Base-by-base conservation (phyloP, 2,329 filamentous ascomycete species). In the Epichloe elymi region DNA sequence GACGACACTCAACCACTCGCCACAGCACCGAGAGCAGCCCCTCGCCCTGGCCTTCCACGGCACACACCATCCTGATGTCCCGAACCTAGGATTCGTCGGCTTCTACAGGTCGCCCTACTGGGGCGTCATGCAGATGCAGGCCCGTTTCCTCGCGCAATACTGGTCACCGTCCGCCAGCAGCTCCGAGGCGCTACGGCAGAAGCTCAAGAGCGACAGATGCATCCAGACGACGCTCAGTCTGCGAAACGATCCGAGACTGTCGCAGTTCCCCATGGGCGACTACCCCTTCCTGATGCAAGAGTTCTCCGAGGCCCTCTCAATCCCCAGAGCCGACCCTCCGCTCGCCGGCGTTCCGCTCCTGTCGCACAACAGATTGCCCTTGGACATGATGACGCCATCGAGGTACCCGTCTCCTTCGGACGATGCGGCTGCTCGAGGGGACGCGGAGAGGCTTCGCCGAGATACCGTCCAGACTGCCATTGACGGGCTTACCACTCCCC, bases 111-210 rank as follows among this genome's bases (percentile, higher is more conserved):
- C 85, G 0, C 86, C 87, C 0, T 93, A 88, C 63, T 94, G 88
- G 88, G 85, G 85, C 1, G 81, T 89, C 0, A 88, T 91, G 75
- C 87, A 93, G 64, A 86, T 89, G 83, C 88, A 94, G 66, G 83
- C 87, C 3, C 77, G 84, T 1, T 75, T 86, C 54, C 68, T 90
- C 5, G 74, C 82, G 0, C 65, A 74, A 12, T 63, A 79, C 11
- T 90, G 86, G 84, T 65, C 65, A 12, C 65, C 64, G 15, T 41
- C 39, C 1, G 5, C 47, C n/a, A n/a, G 1, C 57, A 51, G 49
- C 61, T 37, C 58, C 3, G 55, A 59, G 3, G 52, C 58, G 0
- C 59, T 79, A 4, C 50, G 59, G 8, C 57, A 62, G 1, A 74
- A 76, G 3, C 62, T 80, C 11, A 55, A 60, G 4, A 58, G 64